These are phyloP conservation scores for Heritiera fomes DNA, from an alignment of 345 rosid species.

Conservation along the genomic window DNA sequence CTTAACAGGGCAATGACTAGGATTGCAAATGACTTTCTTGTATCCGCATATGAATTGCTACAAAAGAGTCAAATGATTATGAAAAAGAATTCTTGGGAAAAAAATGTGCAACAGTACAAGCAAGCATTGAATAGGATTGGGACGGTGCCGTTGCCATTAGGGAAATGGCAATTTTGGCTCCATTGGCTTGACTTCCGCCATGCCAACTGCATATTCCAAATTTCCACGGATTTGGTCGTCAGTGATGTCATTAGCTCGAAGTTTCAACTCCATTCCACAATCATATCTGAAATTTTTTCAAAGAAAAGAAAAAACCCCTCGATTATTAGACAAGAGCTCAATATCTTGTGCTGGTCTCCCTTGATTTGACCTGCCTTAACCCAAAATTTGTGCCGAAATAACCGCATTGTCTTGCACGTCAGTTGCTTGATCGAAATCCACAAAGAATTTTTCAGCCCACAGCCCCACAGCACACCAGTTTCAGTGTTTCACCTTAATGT, in stretches of 20 bases:
- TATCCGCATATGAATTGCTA: too few relatives aligned
- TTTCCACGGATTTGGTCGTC: neutral
- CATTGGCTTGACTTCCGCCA: neutral
- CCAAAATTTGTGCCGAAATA: neutral
- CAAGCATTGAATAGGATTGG: neutral
- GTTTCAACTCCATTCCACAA: neutral
- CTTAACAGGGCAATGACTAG: neutral
- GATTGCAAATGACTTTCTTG: neutral
- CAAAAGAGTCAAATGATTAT: neutral
- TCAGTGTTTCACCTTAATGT: neutral
- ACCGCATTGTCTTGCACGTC: conserved; percentile 15
- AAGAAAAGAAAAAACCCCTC: too few relatives aligned
- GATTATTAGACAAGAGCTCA: too few relatives aligned
- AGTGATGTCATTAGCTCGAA: neutral
- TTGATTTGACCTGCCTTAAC: neutral
- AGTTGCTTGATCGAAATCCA: neutral
- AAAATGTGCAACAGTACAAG: neutral
- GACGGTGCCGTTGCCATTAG: neutral
- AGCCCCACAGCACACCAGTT: conserved; percentile 8
- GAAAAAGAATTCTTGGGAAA: neutral
- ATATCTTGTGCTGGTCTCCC: conserved; percentile 11
- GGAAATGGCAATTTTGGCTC: neutral
- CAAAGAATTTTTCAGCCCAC: neutral
- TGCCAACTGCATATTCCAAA: neutral
- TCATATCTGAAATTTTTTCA: too few relatives aligned